phyloP scores from a whole-genome alignment of 495 filamentous ascomycete species.

The Trichodelitschia bisporula region DNA sequence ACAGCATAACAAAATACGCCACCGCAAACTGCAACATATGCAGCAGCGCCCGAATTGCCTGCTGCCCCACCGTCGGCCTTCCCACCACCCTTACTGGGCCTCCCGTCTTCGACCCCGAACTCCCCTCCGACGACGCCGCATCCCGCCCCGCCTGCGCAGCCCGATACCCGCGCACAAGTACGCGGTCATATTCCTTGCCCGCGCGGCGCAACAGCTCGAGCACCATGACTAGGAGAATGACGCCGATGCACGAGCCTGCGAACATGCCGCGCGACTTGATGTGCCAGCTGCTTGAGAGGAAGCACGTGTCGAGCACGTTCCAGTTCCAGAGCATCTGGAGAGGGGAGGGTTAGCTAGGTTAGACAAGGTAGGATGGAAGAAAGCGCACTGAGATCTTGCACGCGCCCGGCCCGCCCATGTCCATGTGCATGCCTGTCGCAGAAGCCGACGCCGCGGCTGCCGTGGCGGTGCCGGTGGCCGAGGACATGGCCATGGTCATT shows the following conservation, averaged over 20 bases:
- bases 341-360: neutral
- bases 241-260: constrained; percentile 31
- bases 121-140: neutral
- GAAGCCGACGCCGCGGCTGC: too few species aligned
- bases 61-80: constrained; percentile 22
- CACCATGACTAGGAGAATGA: constrained; percentile 25
- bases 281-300: constrained; percentile 23
- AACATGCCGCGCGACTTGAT: constrained; percentile 23
- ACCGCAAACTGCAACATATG: constrained; percentile 26
- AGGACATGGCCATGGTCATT: too few species aligned
- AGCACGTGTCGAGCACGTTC: constrained; percentile 27
- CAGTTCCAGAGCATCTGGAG: constrained; percentile 30
- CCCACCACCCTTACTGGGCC: constrained; percentile 1
- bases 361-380: neutral
- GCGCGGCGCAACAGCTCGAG: constrained; percentile 27
- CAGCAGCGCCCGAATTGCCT: constrained; percentile 22
- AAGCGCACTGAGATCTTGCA: constrained; percentile 14
- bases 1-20: constrained; percentile 31
- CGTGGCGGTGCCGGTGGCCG: too few species aligned
- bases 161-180: constrained; percentile 17
- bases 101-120: neutral
- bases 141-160: constrained; percentile 5
- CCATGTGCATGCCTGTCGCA: too few species aligned
- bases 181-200: constrained; percentile 27
- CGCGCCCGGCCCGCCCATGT: constrained; percentile 4